Evolutionary conservation across 257 asterid species (phyloP), one percentile per base, ranked within the genome.

Genomic region (Petunia secreta): DNA sequence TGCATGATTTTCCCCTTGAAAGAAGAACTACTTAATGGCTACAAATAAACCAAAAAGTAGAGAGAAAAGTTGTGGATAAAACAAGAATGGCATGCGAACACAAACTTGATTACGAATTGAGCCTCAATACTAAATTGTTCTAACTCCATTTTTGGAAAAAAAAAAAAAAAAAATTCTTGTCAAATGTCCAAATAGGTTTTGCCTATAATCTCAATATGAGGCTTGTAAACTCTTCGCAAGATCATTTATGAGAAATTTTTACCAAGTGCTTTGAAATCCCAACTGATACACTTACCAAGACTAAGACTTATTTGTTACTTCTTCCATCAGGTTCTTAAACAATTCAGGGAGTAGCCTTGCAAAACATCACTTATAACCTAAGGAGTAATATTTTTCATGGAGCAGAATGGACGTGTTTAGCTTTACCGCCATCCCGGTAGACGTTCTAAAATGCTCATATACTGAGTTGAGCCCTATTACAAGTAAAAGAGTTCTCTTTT

Each of bases 41-140:
- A 39, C 4, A 40, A 39, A 25, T 39, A 11, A 38, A 38, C 71
- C 11, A 13, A 13, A 37, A 14, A 8, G 36, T 2, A 10, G 4
- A 65, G 34, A 14, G 37, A 65, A 3, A 14, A 2, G 11, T 39
- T 4, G 36, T 40, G 6, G 36, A 5, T 40, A 65, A 39, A 65
- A 65, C 71, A 64, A 64, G n/a, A 8, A 43, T 64, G 71, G 5
- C 71, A 65, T 65, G 52, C 4, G 5, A 64, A 64, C 74, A 40
- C 37, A 65, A 65, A 36, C 6, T 52, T 65, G 74, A 14, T 66
- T 15, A 40, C 6, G 53, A 66, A 65, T 39, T 11, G 7, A 5
- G 74, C 52, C 36, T 6, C 46, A 0, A 65, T 6, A 65, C 4
- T 6, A 39, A 40, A 40, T 11, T 4, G 2, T 39, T 16, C 53